Percentiles rank a stretch among this genome's conserved stretches.
phyloP scores from a whole-genome alignment of 148 eudicot species.

The Vaccinium macrocarpon region DNA sequence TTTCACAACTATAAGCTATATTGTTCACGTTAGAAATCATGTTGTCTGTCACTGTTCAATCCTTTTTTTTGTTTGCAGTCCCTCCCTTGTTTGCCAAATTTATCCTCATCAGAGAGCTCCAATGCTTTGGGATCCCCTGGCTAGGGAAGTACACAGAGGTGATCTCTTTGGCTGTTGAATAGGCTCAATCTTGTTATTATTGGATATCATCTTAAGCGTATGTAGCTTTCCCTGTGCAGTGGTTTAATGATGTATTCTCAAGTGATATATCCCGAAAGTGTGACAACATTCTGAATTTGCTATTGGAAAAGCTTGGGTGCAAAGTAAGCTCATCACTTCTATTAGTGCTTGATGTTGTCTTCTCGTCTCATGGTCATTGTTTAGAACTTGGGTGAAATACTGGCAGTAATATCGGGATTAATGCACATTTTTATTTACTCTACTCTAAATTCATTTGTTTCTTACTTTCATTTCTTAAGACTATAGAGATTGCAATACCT shows the following conservation, averaged over 20 bases:
- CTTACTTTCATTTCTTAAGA: constrained; percentile 36
- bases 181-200: background rate
- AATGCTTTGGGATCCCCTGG: constrained; percentile 50
- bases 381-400: background rate
- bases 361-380: background rate
- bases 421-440: background rate
- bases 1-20: background rate
- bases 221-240: constrained; percentile 46
- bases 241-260: constrained; percentile 95
- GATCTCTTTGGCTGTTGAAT: background rate
- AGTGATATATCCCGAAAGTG: constrained; percentile 81
- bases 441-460: constrained; percentile 14
- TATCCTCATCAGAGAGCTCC: constrained; percentile 45
- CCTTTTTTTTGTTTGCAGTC: constrained; percentile 46
- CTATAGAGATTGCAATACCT: constrained; percentile 74
- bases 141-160: constrained; percentile 95
- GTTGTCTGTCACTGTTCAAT: background rate
- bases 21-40: background rate
- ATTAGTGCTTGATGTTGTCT: constrained; percentile 5
- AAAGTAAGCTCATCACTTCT: constrained; percentile 39
- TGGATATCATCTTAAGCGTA: constrained; percentile 7
- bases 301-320: constrained; percentile 67
- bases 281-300: constrained; percentile 58
- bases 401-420: background rate
- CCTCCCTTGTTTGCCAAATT: constrained; percentile 72